Base-by-base conservation (phyloP, 1,284 basidiomycete genomes). In the Tilletia setariae region DNA sequence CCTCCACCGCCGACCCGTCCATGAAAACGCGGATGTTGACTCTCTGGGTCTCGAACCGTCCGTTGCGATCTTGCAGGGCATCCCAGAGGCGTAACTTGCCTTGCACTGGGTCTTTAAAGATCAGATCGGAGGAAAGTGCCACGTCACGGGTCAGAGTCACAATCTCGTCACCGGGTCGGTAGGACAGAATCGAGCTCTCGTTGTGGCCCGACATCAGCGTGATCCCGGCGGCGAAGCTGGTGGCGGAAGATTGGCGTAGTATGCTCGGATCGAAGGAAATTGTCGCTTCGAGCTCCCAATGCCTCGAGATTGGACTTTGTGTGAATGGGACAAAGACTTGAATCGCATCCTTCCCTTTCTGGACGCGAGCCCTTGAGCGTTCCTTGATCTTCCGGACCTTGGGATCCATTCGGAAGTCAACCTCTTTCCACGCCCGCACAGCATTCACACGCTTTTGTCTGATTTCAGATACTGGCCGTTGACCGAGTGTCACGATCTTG, bases 81-180 rank as follows among this genome's bases (percentile, higher is more conserved):
- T 63, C 42, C 72, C 72, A 73, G n/a, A 73, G 65, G 2, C 72
- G 68, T 11, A 73, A 28, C 15, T 69, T 69, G 42, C 72, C 72
- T 1, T 68, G 32, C 28, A 70, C 64, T 1, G 72, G 70, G 1
- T 59, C 56, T 11, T 63, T 63, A 21, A 49, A 32, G 46, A 73
- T 63, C 1, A 67, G 68, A 0, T 53, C 30, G 6, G 64, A 21
- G 1, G 56, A 43, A 42, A 73, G 72, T n/a, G 72, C 70, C 15
- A 70, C 67, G 28, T 69, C 67, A 15, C 59, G 63, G 28, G 69
- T 68, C 6, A 73, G 63, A 32, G 69, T 68, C 15, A 73, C 56
- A 0, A 46, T 64, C 53, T 73, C 72, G 65, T 73, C 71, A 4
- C 42, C 2, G 3, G 70, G 72, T 23, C 56, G 68, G 47, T 73